These are phyloP conservation scores for Boletus edulis DNA, from an alignment of 768 basidiomycete species.

Conservation along the genomic window DNA sequence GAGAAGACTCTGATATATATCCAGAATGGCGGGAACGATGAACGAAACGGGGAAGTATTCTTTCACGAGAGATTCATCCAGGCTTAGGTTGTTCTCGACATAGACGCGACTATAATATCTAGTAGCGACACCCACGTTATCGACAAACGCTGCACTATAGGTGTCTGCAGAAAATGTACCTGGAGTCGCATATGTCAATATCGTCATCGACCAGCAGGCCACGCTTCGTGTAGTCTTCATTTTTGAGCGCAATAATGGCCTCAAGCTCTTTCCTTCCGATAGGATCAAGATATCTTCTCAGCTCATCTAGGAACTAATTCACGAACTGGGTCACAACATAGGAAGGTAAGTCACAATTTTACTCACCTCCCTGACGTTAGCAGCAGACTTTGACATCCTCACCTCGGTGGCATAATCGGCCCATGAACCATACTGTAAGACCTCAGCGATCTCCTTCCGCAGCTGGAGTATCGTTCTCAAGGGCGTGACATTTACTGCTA, in stretches of 20 bases:
- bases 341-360: neutral
- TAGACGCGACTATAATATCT: slow-evolving; percentile 35
- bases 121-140: neutral
- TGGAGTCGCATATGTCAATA: slow-evolving; percentile 81
- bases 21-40: slow-evolving; percentile 74
- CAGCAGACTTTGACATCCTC: slow-evolving; percentile 75
- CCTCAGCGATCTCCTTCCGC: slow-evolving; percentile 61
- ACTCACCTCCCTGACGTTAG: slow-evolving; percentile 53
- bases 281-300: slow-evolving; percentile 67
- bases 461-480: slow-evolving; percentile 65
- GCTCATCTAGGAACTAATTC: slow-evolving; percentile 70
- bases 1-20: slow-evolving; percentile 78
- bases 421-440: slow-evolving; percentile 76
- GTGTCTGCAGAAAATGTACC: slow-evolving; percentile 41
- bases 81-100: slow-evolving; percentile 58
- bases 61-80: slow-evolving; percentile 76
- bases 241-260: slow-evolving; percentile 66
- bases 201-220: slow-evolving; percentile 63
- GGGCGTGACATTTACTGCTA: slow-evolving; percentile 66
- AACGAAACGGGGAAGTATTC: slow-evolving; percentile 85
- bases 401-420: slow-evolving; percentile 81
- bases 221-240: slow-evolving; percentile 60
- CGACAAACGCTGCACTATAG: neutral
- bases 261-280: slow-evolving; percentile 67
- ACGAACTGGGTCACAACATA: neutral